Evolutionary conservation across 352 stramenopile species (phyloP).

Genomic region (Globisporangium abappressorium): DNA sequence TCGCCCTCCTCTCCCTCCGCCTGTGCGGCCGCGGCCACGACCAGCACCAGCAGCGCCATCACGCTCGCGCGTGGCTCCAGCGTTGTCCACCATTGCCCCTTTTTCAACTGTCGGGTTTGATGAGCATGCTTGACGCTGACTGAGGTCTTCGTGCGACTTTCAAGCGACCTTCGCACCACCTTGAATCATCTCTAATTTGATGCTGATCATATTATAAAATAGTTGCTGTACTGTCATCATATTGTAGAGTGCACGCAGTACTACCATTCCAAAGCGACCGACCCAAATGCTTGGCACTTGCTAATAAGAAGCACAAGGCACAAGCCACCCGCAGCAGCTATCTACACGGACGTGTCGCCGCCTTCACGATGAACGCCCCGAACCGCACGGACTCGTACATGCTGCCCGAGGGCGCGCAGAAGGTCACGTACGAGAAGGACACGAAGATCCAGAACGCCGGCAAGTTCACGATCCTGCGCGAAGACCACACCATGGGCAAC

Average conservation of each 20-base stretch:
- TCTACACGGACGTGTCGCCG: not conserved
- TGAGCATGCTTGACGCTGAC: no score
- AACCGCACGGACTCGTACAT: slow-evolving; percentile 83
- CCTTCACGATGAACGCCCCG: slow-evolving; percentile 74
- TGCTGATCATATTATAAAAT: not conserved
- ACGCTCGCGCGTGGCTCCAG: not conserved
- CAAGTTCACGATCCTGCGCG: slow-evolving; percentile 97
- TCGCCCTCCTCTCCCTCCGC: not conserved
- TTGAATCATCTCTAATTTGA: no score
- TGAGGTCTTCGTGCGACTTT: no score
- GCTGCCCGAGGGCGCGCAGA: slow-evolving; percentile 83
- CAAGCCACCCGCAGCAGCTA: slow-evolving; percentile 2
- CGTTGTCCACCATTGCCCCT: not conserved
- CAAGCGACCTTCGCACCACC: no score
- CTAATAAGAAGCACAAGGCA: not conserved
- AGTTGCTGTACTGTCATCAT: not conserved
- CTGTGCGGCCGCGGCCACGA: not conserved
- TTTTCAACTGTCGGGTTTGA: not conserved
- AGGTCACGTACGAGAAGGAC: slow-evolving; percentile 95
- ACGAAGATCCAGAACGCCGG: slow-evolving; percentile 97
- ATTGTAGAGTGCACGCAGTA: not conserved
- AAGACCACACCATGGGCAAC: slow-evolving; percentile 98
- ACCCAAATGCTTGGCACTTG: not conserved
- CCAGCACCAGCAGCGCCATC: not conserved
- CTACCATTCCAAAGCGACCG: not conserved